These are phyloP conservation scores for Citrus sp. DNA, from an alignment of 345 rosid species.

Conservation along the genomic window DNA sequence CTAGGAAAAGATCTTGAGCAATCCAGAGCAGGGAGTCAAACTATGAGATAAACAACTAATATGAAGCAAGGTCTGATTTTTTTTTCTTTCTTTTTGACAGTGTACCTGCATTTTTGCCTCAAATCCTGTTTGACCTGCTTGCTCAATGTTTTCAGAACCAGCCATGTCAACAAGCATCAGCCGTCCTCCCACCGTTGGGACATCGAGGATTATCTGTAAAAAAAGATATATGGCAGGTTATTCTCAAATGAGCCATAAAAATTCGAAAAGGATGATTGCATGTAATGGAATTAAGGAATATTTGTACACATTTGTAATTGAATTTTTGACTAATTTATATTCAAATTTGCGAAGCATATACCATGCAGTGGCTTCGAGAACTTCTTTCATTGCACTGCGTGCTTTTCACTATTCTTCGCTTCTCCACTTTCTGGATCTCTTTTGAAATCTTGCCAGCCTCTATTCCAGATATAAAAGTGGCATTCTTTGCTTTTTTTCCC, in stretches of 20 bases:
- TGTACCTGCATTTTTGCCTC: constrained; percentile 99
- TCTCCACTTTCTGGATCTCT: constrained; percentile 95
- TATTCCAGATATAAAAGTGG: constrained; percentile 76
- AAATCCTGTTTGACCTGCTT: constrained; percentile 88
- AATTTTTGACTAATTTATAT: background rate
- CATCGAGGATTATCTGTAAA: constrained; percentile 84
- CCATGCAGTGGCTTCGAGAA: constrained; percentile 98
- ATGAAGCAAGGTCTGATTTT: background rate
- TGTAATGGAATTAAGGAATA: constrained; percentile 35
- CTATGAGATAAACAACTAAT: background rate
- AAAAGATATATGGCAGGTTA: background rate
- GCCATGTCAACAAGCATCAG: constrained; percentile 99
- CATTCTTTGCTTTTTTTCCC: constrained; percentile 96
- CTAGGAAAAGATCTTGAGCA: background rate
- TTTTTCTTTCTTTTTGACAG: background rate
- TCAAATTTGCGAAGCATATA: constrained; percentile 17
- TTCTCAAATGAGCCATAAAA: background rate
- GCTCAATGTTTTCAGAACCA: constrained; percentile 97
- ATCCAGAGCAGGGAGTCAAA: background rate
- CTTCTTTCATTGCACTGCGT: constrained; percentile 92
- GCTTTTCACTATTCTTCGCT: constrained; percentile 87
- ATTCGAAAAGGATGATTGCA: constrained; percentile 21
- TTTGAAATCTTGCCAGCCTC: constrained; percentile 87
- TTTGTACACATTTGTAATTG: background rate
- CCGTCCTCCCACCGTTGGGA: constrained; percentile 93